Evolutionary conservation across 1,284 basidiomycete genomes (phyloP), one percentile per base, ranked within the genome.

Genomic region (Ceraceosorus guamensis): DNA sequence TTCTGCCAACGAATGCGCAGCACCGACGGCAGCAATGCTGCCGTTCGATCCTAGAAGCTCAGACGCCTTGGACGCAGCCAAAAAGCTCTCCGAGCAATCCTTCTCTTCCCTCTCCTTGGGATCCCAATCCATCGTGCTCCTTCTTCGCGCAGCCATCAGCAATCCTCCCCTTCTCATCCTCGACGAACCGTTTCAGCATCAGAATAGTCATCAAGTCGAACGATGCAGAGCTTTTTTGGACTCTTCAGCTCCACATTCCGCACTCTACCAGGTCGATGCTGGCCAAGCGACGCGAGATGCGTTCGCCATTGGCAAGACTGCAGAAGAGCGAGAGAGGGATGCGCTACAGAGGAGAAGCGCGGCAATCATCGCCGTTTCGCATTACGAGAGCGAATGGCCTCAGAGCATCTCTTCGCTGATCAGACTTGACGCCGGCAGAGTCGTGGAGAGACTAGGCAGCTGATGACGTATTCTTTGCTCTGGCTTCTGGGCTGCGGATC

Each of bases 181-280:
- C 4, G 73, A 76, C 55, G 73, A 76, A 50, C 70, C 73, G 31
- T 76, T 76, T 53, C 73, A 75, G 33, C 71, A 71, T 5, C 73
- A 74, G 73, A 65, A 68, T 46, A 45, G 55, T 8, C 30, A 47
- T 16, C 71, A 75, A 52, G 60, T 66, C 0, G 56, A 62, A 34
- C 54, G 62, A 5, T 58, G 60, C 6, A 59, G 70, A 3, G 50
- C 46, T 1, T 75, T 59, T 31, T 44, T 76, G 3, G 72, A 76
- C 45, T 52, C 13, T 31, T n/a, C n/a, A n/a, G n/a, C n/a, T n/a
- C n/a, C n/a, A n/a, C n/a, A n/a, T n/a, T n/a, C n/a, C n/a, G n/a
- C n/a, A n/a, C n/a, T n/a, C n/a, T n/a, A n/a, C n/a, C n/a, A n/a
- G n/a, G n/a, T n/a, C n/a, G n/a, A n/a, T n/a, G n/a, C n/a, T n/a